Conservation (phyloP, 2,329 filamentous ascomycete species). For the Hirsutella rhossiliensis region DNA sequence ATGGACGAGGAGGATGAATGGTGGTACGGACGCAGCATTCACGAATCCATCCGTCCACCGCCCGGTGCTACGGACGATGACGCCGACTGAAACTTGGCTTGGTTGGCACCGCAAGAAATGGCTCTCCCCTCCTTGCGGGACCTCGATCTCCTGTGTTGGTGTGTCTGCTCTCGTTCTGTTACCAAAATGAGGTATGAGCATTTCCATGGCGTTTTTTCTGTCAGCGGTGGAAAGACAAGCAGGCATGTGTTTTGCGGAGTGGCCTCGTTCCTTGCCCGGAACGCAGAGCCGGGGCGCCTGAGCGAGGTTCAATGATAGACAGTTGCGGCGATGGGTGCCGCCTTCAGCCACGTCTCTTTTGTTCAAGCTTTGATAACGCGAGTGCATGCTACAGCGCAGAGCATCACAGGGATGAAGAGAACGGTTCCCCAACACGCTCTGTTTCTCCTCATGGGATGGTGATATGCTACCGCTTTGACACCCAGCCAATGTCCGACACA, state of each 20-base stretch:
- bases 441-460: no score
- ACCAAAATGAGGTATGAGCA: not conserved
- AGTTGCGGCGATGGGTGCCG: no score
- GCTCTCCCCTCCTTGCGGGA: not conserved
- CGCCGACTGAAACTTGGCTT: conserved; percentile 16
- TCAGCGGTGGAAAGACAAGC: not conserved
- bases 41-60: conserved; percentile 42
- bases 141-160: no score
- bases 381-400: no score
- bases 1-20: conserved; percentile 49
- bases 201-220: conserved; percentile 1
- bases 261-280: not conserved
- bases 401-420: no score
- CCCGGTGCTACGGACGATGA: conserved; percentile 41
- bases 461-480: no score
- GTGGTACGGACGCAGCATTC: conserved; percentile 42
- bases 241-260: not conserved
- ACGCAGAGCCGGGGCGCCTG: no score
- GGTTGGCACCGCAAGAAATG: not conserved
- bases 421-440: no score
- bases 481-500: no score
- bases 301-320: no score
- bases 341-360: no score
- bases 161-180: not conserved
- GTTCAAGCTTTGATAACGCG: no score